Base-by-base conservation (phyloP, 805 yeast genomes). In the Lachancea dasiensis region DNA sequence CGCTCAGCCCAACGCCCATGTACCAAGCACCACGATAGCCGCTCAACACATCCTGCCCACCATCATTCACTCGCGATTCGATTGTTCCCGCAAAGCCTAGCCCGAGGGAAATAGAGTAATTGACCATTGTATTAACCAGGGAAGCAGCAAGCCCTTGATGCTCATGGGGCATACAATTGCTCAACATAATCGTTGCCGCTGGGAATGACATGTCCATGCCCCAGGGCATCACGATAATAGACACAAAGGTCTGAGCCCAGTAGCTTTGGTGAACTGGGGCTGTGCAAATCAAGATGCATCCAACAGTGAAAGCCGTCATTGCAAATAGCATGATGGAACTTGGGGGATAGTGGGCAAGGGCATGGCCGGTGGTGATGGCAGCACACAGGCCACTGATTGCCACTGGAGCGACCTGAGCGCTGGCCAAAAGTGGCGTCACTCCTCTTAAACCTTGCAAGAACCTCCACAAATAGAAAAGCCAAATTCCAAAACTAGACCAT, bases 131-230 rank as follows among this genome's bases (percentile, higher is more conserved):
- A 14, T 75, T 68, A 6, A 78, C 74, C 35, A 79, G 63, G 2
- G 82, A 73, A 0, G 81, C 86, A 1, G 83, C 82, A 58, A 77
- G 69, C 4, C 86, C 86, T 55, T 80, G 86, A 46, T 75, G 71
- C 34, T 71, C 63, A 13, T 60, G 49, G 0, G 85, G 83, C 35
- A 79, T 63, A 32, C 63, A 63, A 41, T 73, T 70, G 4, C 77
- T 68, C 24, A 79, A 54, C 15, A 77, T 62, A 38, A 79, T 66
- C 1, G 81, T 70, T 2, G 80, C 81, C 1, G 85, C 75, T 0
- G 86, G 86, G 57, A 79, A 80, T 36, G 77, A 70, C 54, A 75
- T 64, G 52, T 80, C 86, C 82, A 80, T 77, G 1, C 81, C 87
- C 68, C 74, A 75, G 1, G 77, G 69, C 10, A 71, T 65, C 10